phyloP scores from a whole-genome alignment of 73 alveolate species.

The Paramecium caudatum region DNA sequence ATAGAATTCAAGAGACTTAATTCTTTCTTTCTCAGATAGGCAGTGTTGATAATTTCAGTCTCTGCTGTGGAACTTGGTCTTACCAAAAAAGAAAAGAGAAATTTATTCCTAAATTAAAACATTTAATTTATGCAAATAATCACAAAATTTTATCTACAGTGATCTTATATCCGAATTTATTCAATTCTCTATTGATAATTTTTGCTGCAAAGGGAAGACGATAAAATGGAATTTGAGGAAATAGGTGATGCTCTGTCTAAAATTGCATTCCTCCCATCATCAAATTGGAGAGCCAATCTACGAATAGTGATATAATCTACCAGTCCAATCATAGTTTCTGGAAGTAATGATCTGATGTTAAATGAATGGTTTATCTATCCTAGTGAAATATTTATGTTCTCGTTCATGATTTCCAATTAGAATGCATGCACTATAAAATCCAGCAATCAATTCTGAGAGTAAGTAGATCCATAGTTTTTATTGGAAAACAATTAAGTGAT shows the following conservation, averaged over 20 bases:
- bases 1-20: background rate
- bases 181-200: constrained; percentile 69
- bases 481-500: constrained; percentile 39
- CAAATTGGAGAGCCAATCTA: constrained; percentile 68
- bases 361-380: constrained; percentile 72
- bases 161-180: constrained; percentile 63
- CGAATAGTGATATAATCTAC: background rate
- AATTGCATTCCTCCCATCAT: constrained; percentile 79
- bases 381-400: constrained; percentile 61
- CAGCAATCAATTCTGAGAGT: constrained; percentile 65
- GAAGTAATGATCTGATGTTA: constrained; percentile 71
- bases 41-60: background rate
- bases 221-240: constrained; percentile 76
- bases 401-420: constrained; percentile 77
- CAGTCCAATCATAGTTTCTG: constrained; percentile 73
- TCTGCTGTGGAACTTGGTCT: background rate
- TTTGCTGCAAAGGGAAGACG: constrained; percentile 72
- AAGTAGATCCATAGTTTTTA: constrained; percentile 66
- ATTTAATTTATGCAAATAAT: background rate
- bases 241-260: constrained; percentile 75
- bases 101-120: constrained; percentile 9
- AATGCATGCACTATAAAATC: constrained; percentile 74
- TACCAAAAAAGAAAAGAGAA: background rate
- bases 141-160: constrained; percentile 42
- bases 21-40: background rate